phyloP scores from a whole-genome alignment of 2,329 filamentous ascomycete genomes.

The Fusarium agapanthi region DNA sequence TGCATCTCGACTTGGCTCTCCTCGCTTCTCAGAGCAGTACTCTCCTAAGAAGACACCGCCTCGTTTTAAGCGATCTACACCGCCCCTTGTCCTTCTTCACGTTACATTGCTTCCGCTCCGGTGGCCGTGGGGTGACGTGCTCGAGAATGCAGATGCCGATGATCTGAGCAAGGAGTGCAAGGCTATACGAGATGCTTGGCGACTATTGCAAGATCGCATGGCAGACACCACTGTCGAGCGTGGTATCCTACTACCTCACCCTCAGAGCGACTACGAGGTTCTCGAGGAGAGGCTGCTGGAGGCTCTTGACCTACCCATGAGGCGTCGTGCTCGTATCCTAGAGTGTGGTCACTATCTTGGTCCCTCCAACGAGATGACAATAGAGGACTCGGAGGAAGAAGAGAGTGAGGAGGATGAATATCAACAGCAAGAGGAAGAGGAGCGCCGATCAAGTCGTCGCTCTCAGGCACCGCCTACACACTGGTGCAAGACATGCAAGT shows the following conservation, averaged over 20 bases:
- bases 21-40: slow-evolving; percentile 59
- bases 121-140: slow-evolving; percentile 68
- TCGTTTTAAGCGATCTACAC: slow-evolving; percentile 64
- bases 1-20: slow-evolving; percentile 66
- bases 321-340: slow-evolving; percentile 71
- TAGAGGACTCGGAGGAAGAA: slow-evolving; percentile 55
- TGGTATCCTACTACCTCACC: slow-evolving; percentile 79
- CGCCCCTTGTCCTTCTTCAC: slow-evolving; percentile 79
- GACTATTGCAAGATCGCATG: slow-evolving; percentile 73
- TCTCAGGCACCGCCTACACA: slow-evolving; percentile 51
- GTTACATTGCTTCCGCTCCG: slow-evolving; percentile 78
- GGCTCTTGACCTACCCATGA: slow-evolving; percentile 73
- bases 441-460: slow-evolving; percentile 33
- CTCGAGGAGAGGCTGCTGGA: slow-evolving; percentile 81
- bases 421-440: slow-evolving; percentile 45
- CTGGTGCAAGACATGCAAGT: slow-evolving; percentile 66
- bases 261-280: slow-evolving; percentile 80
- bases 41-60: slow-evolving; percentile 67
- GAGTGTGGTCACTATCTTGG: slow-evolving; percentile 81
- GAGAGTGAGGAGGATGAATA: slow-evolving; percentile 58
- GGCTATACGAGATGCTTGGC: slow-evolving; percentile 69
- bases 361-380: slow-evolving; percentile 60
- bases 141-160: slow-evolving; percentile 54
- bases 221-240: slow-evolving; percentile 78
- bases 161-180: slow-evolving; percentile 58